Conservation (phyloP, 352 stramenopile genomes). For the Stephanocyclus meneghinianus region DNA sequence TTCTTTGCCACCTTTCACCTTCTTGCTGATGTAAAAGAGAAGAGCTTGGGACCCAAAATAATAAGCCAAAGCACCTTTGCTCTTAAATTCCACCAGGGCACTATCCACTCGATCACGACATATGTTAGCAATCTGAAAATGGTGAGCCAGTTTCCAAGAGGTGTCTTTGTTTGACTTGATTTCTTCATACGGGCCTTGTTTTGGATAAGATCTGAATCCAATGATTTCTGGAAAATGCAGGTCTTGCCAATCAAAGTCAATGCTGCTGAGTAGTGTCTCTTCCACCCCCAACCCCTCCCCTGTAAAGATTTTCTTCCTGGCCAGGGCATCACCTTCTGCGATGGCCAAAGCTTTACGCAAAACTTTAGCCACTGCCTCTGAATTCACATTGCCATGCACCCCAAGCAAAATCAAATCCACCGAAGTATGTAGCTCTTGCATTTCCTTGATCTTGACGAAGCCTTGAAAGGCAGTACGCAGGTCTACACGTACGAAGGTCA, state of each 20-base stretch:
- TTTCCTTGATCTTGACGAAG: background rate
- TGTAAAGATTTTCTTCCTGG: no score
- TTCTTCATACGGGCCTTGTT: background rate
- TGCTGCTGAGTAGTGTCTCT: no score
- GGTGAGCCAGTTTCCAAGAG: background rate
- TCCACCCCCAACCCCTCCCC: no score
- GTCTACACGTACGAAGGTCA: background rate
- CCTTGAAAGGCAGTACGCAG: no score
- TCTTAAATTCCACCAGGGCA: background rate
- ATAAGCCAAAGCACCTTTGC: background rate
- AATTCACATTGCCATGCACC: background rate
- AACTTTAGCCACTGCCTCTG: no score
- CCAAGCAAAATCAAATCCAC: no score
- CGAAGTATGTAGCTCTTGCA: no score
- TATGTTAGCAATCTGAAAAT: background rate
- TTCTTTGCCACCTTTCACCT: background rate
- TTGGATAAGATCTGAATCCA: background rate
- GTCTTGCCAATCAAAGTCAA: background rate
- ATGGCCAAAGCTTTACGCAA: no score
- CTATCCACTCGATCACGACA: background rate
- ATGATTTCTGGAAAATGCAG: background rate
- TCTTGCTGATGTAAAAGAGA: no score
- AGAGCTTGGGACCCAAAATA: background rate
- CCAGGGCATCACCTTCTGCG: no score
- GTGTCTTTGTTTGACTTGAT: background rate